Base-by-base conservation (phyloP, 164 flowering plant species). In the Magnolia sinica region DNA sequence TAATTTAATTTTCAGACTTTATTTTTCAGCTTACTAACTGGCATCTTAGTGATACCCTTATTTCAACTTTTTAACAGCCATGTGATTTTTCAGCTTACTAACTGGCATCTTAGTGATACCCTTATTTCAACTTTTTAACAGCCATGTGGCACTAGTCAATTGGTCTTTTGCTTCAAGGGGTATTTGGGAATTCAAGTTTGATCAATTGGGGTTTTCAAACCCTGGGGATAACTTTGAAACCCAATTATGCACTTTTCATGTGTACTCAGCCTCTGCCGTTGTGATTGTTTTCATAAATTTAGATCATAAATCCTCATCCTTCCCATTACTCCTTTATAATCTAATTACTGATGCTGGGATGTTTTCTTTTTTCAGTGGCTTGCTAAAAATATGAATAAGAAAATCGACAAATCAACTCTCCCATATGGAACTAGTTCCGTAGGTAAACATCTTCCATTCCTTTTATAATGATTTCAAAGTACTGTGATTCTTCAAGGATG, bases 351-450 rank as follows among this genome's bases (percentile, higher is more conserved):
- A 8, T 68, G 13, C 61, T 55, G 13, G 61, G 61, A 11, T 55
- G 61, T 16, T 68, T 14, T 1, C 45, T 45, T 61, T 74, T 80
- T 83, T 70, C 87, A 95, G 99, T 91, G 92, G 97, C 98, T 95
- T 68, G 86, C 85, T 19, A 95, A 79, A 79, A 92, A 87, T 76
- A 78, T 85, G 19, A 85, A 77, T 71, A 95, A 89, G 87, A 92
- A 87, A 83, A 79, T 64, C 19, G 98, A 92, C 76, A 92, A 84
- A 81, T 59, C 87, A 55, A 67, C 78, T 79, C 76, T 87, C 66
- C 77, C 80, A 18, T 84, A 86, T 85, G 99, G 91, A 78, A 69
- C 82, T 72, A 84, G 82, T 37, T 77, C 81, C 73, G 23, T 77
- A 79, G 95, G 95, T 93, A 84, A 8, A 19, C 7, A 50, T 18